phyloP scores from a whole-genome alignment of 2,329 filamentous ascomycete genomes.

The Calonectria crousiana region DNA sequence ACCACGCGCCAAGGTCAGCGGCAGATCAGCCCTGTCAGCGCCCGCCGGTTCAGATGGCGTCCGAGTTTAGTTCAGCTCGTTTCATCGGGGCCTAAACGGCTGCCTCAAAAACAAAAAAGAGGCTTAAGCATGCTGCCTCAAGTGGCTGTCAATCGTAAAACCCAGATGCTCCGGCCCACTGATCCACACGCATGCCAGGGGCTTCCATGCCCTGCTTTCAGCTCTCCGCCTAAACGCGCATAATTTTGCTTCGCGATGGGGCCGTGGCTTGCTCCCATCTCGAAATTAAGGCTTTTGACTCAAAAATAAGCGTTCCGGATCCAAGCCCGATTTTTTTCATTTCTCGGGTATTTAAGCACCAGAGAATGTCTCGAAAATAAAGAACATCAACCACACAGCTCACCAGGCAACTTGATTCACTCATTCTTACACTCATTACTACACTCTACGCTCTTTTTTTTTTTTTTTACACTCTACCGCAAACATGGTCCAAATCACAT shows the following conservation, averaged over 20 bases:
- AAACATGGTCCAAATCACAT: conserved; percentile 21
- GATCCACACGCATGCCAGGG: neutral
- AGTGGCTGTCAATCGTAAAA: neutral
- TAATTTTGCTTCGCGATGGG: neutral
- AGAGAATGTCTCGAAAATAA: neutral
- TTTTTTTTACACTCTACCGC: neutral
- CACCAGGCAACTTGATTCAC: neutral
- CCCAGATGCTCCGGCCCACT: neutral
- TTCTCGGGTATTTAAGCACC: neutral
- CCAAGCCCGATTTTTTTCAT: neutral
- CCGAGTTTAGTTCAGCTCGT: neutral
- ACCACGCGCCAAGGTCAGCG: neutral
- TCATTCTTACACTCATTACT: neutral
- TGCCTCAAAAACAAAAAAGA: neutral
- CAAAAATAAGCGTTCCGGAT: neutral
- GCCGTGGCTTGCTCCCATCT: neutral
- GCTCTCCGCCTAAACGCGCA: neutral
- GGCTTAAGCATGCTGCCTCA: neutral
- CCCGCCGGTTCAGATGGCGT: neutral
- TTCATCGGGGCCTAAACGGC: neutral
- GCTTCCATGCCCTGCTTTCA: neutral
- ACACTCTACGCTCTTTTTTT: neutral
- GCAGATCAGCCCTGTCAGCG: neutral
- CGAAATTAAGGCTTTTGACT: conserved; percentile 1
- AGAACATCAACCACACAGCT: neutral